phyloP scores from a whole-genome alignment of 495 filamentous ascomycete species.

The Xylaria intraflava region DNA sequence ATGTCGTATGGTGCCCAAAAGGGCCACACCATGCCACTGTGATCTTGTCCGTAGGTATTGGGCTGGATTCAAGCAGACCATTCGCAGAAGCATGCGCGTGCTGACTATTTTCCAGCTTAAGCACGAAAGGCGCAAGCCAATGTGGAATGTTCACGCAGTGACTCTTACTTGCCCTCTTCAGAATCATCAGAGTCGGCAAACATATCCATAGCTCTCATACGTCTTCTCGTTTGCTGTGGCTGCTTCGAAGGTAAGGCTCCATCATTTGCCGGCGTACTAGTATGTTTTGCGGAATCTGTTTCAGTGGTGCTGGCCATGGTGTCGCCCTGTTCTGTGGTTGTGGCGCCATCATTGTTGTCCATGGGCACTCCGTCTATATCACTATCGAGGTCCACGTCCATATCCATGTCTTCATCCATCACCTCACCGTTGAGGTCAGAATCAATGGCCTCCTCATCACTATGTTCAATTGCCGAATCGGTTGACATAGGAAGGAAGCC shows the following conservation, averaged over 20 bases:
- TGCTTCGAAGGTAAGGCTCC: constrained; percentile 11
- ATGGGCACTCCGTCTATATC: constrained; percentile 46
- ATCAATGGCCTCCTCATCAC: constrained; percentile 16
- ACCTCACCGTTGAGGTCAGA: constrained; percentile 41
- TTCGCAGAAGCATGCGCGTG: neutral
- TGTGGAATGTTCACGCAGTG: neutral
- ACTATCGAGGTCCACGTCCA: constrained; percentile 37
- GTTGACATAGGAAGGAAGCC: constrained; percentile 30
- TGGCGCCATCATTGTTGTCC: constrained; percentile 35
- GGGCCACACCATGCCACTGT: neutral
- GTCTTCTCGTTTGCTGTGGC: constrained; percentile 35
- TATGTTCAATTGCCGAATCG: constrained; percentile 6
- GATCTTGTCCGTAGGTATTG: neutral
- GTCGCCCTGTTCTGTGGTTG: constrained; percentile 28
- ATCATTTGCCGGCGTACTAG: constrained; percentile 28
- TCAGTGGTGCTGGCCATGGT: constrained; percentile 30
- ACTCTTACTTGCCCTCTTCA: constrained; percentile 26
- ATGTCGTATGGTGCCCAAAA: neutral
- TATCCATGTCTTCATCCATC: constrained; percentile 45
- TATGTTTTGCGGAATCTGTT: constrained; percentile 27
- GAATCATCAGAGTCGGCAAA: constrained; percentile 62
- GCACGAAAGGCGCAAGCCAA: neutral
- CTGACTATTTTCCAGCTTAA: neutral
- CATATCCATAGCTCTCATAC: constrained; percentile 89
- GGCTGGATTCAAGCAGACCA: neutral